Evolutionary conservation across 169 alveolate species (phyloP).

Genomic region (Cryptosporidium meleagridis): DNA sequence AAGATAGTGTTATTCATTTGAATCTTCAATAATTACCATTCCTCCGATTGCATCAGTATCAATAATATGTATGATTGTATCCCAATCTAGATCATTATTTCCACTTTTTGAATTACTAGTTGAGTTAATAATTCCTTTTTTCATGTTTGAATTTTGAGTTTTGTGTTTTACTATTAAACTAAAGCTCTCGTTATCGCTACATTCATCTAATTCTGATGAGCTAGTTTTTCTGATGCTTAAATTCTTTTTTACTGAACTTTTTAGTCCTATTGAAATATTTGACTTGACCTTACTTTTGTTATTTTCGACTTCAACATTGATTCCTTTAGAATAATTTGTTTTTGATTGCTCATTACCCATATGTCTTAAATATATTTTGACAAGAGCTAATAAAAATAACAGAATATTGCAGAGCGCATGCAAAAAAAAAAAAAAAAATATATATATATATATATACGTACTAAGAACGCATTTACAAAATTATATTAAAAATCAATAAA

Average conservation of each 20-base stretch:
- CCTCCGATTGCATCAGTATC: constrained; percentile 18
- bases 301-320: not conserved
- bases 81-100: constrained; percentile 47
- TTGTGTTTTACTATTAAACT: constrained; percentile 56
- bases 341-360: constrained; percentile 51
- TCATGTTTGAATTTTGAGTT: constrained; percentile 28
- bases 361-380: not conserved
- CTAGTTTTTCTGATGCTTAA: not conserved
- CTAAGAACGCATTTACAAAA: not conserved
- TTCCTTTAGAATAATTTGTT: not conserved
- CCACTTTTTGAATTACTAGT: not conserved
- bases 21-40: constrained; percentile 56
- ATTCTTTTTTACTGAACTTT: constrained; percentile 1
- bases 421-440: not conserved
- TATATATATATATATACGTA: not conserved
- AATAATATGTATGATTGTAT: constrained; percentile 6
- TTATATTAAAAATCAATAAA: not conserved
- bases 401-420: not conserved
- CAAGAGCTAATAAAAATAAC: not conserved
- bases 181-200: constrained; percentile 44
- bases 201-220: constrained; percentile 21
- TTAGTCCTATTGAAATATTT: not conserved
- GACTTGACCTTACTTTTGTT: constrained; percentile 9
- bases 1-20: not conserved
- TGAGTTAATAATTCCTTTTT: constrained; percentile 3